Conservation (phyloP, 306 rosid genomes). For the Fagus sylvatica region DNA sequence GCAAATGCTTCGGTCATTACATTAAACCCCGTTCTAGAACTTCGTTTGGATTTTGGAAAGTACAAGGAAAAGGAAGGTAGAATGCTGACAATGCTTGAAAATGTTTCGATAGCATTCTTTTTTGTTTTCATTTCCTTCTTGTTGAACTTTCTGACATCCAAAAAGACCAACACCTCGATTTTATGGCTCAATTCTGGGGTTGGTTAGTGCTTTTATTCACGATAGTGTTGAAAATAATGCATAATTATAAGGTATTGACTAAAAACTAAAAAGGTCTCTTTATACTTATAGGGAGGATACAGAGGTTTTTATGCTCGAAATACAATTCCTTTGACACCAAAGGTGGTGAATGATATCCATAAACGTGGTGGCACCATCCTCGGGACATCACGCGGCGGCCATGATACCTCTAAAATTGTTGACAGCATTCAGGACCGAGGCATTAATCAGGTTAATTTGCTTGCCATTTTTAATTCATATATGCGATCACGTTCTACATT, state of each 20-base stretch:
- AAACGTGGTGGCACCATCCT: constrained; percentile 68
- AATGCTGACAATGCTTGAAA: not conserved
- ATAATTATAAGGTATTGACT: not conserved
- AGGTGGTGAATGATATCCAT: constrained; percentile 52
- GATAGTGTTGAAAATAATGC: not conserved
- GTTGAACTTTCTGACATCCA: not conserved
- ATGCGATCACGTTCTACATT: not conserved
- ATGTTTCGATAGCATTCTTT: not conserved
- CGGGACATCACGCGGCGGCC: constrained; percentile 59
- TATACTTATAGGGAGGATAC: constrained; percentile 50
- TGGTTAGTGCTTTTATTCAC: not conserved
- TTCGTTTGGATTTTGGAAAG: not conserved
- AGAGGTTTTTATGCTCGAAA: constrained; percentile 54
- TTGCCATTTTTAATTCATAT: not conserved
- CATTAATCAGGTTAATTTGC: constrained; percentile 46
- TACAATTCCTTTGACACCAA: constrained; percentile 49
- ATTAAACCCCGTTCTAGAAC: not conserved
- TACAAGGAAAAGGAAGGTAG: not conserved
- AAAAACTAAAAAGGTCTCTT: not conserved
- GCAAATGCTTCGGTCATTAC: not conserved
- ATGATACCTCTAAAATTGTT: constrained; percentile 51
- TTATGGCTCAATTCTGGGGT: not conserved
- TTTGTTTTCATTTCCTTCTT: not conserved
- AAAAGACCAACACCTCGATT: not conserved
- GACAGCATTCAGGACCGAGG: constrained; percentile 59